Evolutionary conservation across 2,329 filamentous ascomycete genomes (phyloP), one percentile per base, ranked within the genome.

Genomic region (Colletotrichum spinosum): DNA sequence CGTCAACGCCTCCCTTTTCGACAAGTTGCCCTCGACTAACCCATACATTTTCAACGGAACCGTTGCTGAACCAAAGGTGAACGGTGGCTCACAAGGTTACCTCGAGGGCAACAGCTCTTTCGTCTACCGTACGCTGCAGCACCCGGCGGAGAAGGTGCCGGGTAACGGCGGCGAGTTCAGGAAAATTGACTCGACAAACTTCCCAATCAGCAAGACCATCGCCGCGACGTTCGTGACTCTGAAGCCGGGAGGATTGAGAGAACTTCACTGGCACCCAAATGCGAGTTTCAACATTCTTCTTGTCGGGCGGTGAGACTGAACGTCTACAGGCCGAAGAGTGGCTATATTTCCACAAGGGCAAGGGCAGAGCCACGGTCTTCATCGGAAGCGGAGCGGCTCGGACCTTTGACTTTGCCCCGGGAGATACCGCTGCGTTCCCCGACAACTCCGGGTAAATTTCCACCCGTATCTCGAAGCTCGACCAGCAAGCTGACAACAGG

Each of bases 181-280:
- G 64, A 88, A 89, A 73, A 86, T 91, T 45, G 88, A 92, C 71
- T 88, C 86, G 2, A 86, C 83, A 41, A 92, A 89, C 63, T 92
- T 92, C 71, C 89, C 89, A 0, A 83, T 88, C 33, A 82, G 86
- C 38, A 90, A 84, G 69, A 92, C 89, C 0, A 86, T 92, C 55
- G 89, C 89, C 1, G 86, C 89, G 0, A 86, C 88, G 0, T 83
- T 90, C 65, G 87, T 92, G 1, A 85, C 84, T 0, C 80, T 92
- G 9, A 83, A 90, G 76, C 90, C 90, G 0, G 83, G 83, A 44
- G 89, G 83, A 1, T 75, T 92, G 45, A 79, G 90, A 35, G 89
- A 92, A 76, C 77, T 92, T 37, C 89, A 91, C 71, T 92, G 89
- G 90, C 88, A 91, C 73, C 89, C 88, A 2, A 91, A 88, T 71